Base-by-base conservation (phyloP, 768 basidiomycete genomes). In the Suillus lakei region DNA sequence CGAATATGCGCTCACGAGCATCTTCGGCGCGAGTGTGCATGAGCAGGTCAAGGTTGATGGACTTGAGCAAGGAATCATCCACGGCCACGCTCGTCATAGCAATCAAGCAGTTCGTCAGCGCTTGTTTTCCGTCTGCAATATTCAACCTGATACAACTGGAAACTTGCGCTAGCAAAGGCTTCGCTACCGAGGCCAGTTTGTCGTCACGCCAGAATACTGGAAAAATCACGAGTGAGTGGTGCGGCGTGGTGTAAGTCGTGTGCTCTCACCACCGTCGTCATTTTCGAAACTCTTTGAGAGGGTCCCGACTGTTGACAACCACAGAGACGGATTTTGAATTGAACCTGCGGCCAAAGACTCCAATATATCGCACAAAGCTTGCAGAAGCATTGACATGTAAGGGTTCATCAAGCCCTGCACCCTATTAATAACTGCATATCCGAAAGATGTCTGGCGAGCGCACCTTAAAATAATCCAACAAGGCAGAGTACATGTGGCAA, bases 1-100 rank as follows among this genome's bases (percentile, higher is more conserved):
- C 93, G 56, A 86, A 84, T 13, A 94, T 74, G 8, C 95, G 87
- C n/a, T 89, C 76, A 23, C 82, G 81, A 3, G 84, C 78, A 66
- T 93, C 90, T 63, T 98, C 96, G 5, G 91, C 91, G 18, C 96
- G 90, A 0, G 95, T 97, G 66, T 93, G 88, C 89, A 97, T 92
- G 61, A 98, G 85, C 34, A 98, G 74, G 63, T 88, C 84, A 26
- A 93, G 82, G 80, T 98, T 98, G 77, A 98, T 80, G 10, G 82
- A 73, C 75, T 98, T 97, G 68, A 96, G 86, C 21, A 92, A 71
- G 9, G 65, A 74, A 41, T 83, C 81, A 72, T 91, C 89, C 71
- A 84, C 84, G 23, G 81, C 78, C 41, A 83, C 82, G 41, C 69
- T 79, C 10, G 58, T 63, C 30, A 92, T 78, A 2, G 87, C 83